Evolutionary conservation across 2,329 filamentous ascomycete genomes (phyloP), one percentile per base, ranked within the genome.

Genomic region (Botryotinia narcissicola): DNA sequence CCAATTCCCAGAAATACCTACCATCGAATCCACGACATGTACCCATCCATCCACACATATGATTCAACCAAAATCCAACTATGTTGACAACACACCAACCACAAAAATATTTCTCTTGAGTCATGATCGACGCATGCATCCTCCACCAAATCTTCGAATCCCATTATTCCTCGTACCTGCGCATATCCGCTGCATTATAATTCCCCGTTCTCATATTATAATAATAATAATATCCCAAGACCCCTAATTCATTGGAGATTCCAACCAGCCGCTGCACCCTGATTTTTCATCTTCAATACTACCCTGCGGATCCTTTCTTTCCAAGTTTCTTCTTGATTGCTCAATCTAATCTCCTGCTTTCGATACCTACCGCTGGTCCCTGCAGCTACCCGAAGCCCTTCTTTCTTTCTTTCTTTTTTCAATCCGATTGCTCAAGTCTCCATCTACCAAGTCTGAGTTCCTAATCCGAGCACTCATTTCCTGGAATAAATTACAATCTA

Each of bases 21-120:
- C 12, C 2, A 20, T 6, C 14, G 25, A 32, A 32, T 35, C 18
- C 12, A 35, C 32, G 4, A n/a, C 51, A 22, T 4, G 7, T 60
- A 40, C 35, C 22, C 35, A 20, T 5, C 35, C 35, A 22, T 8
- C 35, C 35, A 20, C 10, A 22, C 35, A 22, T 46, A 22, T 9
- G 7, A 46, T 9, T 9, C 44, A 9, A 46, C 18, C 44, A 46
- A 29, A 9, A 22, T 20, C 7, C 44, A 46, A 22, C 5, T 7
- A 68, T 32, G 16, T 32, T 25, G n/a, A 57, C 66, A 68, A 57
- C 66, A 42, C 66, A 42, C 66, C 35, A 40, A 42, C 64, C 35
- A 40, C 46, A 29, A 20, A 25, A 32, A 12, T 0, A 57, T 68
- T 4, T 42, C 35, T 57, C 16, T 42, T n/a, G 35, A 29, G 25